Percentiles rank a stretch among this genome's conserved stretches.
phyloP scores from a whole-genome alignment of 73 alveolate species.

The Breviolum minutum region DNA sequence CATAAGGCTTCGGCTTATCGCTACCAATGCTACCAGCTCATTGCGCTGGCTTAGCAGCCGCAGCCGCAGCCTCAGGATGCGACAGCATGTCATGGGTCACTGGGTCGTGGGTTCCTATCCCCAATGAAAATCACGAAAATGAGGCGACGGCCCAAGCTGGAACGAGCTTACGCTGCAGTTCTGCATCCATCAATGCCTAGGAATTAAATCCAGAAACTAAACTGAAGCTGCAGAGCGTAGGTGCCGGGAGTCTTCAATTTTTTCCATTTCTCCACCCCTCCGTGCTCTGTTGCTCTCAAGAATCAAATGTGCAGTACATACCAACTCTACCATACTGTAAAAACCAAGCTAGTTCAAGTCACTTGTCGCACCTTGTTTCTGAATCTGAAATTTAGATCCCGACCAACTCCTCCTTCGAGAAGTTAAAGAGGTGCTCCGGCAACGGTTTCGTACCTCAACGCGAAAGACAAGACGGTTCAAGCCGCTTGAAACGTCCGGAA shows the following conservation, averaged over 20 bases:
- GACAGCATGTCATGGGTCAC: background rate
- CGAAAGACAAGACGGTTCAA: background rate
- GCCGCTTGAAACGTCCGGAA: no score
- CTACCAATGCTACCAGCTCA: conserved; percentile 32
- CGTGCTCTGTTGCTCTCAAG: no score
- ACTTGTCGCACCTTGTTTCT: no score
- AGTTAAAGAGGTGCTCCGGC: conserved; percentile 70
- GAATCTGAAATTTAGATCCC: background rate
- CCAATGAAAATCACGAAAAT: background rate
- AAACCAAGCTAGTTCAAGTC: no score
- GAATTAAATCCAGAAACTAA: background rate
- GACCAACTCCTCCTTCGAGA: conserved; percentile 87
- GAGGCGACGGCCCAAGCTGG: conserved; percentile 73
- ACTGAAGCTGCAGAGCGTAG: background rate
- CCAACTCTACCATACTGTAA: no score
- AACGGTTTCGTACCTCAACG: conserved; percentile 63
- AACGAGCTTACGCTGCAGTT: conserved; percentile 60
- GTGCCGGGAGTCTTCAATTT: no score
- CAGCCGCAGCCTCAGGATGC: background rate
- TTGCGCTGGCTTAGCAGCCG: conserved; percentile 69
- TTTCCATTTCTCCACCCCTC: no score
- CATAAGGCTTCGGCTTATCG: no score
- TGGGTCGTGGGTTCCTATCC: background rate
- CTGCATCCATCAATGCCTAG: conserved; percentile 84
- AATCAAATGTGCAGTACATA: no score